These are phyloP conservation scores for Debaryomyces subglobosus DNA, from an alignment of 1,139 yeast species.

Conservation along the genomic window DNA sequence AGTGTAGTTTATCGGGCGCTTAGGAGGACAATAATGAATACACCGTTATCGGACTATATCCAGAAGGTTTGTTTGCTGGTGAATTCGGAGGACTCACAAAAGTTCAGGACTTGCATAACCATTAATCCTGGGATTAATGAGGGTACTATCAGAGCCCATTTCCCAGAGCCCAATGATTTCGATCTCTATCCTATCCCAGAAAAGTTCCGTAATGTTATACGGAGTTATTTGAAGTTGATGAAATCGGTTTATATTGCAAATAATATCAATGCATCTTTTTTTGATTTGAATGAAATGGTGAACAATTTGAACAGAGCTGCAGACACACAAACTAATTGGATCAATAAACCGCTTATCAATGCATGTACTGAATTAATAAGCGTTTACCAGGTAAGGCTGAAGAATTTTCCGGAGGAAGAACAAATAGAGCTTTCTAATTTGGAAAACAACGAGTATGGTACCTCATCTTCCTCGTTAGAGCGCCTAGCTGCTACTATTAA, in stretches of 20 bases:
- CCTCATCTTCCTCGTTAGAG: constrained; percentile 38
- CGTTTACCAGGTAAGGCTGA: constrained; percentile 42
- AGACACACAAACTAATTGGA: constrained; percentile 67
- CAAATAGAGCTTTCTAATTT: constrained; percentile 8
- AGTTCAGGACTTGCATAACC: constrained; percentile 31
- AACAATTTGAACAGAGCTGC: constrained; percentile 60
- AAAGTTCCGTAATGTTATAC: constrained; percentile 39
- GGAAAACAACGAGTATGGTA: constrained; percentile 12
- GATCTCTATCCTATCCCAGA: constrained; percentile 43
- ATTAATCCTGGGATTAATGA: constrained; percentile 37
- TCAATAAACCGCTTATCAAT: constrained; percentile 58
- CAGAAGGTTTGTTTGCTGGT: constrained; percentile 23
- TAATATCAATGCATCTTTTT: constrained; percentile 44
- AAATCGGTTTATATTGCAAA: constrained; percentile 39
- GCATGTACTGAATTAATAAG: constrained; percentile 60
- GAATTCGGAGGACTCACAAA: constrained; percentile 21
- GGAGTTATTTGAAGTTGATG: constrained; percentile 39
- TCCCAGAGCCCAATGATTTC: constrained; percentile 42
- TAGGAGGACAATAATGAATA: constrained; percentile 9
- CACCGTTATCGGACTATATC: constrained; percentile 21
- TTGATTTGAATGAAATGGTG: constrained; percentile 45
- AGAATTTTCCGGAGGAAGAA: constrained; percentile 33
- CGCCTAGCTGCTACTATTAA: constrained; percentile 69
- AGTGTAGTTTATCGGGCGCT: background rate
- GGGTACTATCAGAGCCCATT: constrained; percentile 32